Base-by-base conservation (phyloP, 2,329 filamentous ascomycete genomes). In the Ophiostoma populinum region DNA sequence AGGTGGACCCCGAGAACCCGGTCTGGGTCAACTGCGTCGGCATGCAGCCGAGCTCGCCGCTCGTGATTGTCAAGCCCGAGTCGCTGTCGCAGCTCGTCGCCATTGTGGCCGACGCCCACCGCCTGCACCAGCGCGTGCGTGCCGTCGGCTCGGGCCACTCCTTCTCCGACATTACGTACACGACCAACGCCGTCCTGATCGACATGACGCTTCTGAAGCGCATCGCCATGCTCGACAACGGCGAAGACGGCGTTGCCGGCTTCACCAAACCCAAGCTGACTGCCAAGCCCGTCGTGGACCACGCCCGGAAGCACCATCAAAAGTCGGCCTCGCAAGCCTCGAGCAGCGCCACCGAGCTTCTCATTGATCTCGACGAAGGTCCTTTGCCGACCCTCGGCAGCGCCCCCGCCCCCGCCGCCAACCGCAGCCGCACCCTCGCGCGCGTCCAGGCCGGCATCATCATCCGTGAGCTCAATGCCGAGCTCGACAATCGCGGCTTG, bases 111-210 rank as follows among this genome's bases (percentile, higher is more conserved):
- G 42, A 48, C 13, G 46, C 47, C 1, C 35, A 39, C 9, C 25
- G 15, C 3, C 40, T 44, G 3, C 25, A 17, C 5, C 41, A 43
- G 24, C 43, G 43, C 2, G 44, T 49, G 2, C 46, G 46, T 3
- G 47, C 46, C 6, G 42, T 48, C 3, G 47, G 47, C 2, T 46
- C 46, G 1, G 47, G 47, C n/a, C 47, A 49, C 33, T 43, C 46
- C 4, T 48, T 48, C 7, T 49, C 47, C 2, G 42, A 49, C 30
- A 43, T 49, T 19, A 44, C 46, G 1, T 20, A 32, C 26, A 36
- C 45, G 1, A 39, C 45, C 13, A 29, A 42, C 18, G 46, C 43
- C 7, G 24, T 48, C 6, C 39, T 48, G 8, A 25, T 49, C 3
- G 38, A 43, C 29, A 38, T 47, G 18, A 32, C 37, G 5, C 36